phyloP scores from a whole-genome alignment of 352 stramenopile genomes.

The Pythium phragmitis region DNA sequence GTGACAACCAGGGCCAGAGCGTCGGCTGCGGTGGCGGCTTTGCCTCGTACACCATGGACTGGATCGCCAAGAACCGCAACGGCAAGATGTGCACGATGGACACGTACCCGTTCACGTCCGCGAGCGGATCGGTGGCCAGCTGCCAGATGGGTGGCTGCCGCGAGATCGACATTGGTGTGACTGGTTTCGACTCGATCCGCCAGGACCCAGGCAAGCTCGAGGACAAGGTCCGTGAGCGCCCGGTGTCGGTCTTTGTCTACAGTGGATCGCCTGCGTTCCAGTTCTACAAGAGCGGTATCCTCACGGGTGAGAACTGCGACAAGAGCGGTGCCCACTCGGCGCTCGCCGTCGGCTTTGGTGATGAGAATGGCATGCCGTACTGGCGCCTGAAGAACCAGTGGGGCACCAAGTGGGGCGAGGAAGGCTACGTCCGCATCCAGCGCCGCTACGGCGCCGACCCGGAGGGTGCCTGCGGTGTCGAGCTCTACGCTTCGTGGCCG shows the following conservation, averaged over 20 bases:
- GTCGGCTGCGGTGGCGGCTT: conserved; percentile 62
- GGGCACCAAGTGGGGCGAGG: conserved; percentile 64
- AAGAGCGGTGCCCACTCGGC: conserved; percentile 55
- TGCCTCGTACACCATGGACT: conserved; percentile 58
- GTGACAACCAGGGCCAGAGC: conserved; percentile 46
- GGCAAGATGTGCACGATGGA: conserved; percentile 58
- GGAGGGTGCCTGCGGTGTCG: conserved; percentile 60
- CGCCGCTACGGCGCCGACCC: conserved; percentile 41
- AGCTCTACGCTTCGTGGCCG: conserved; percentile 54
- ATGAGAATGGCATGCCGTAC: conserved; percentile 45
- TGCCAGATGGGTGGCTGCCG: conserved; percentile 40
- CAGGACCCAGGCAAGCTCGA: conserved; percentile 41
- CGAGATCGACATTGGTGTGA: conserved; percentile 46
- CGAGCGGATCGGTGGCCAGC: conserved; percentile 31
- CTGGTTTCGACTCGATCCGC: conserved; percentile 45
- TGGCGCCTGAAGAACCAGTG: conserved; percentile 80
- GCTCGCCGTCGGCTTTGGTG: conserved; percentile 60
- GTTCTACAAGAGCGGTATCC: conserved; percentile 58
- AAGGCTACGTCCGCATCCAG: conserved; percentile 65
- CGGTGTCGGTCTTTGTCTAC: conserved; percentile 63
- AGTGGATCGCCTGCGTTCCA: conserved; percentile 61
- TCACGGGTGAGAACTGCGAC: conserved; percentile 57
- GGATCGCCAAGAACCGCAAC: conserved; percentile 39
- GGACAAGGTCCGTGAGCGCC: conserved; percentile 43
- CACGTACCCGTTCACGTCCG: conserved; percentile 51